phyloP scores from a whole-genome alignment of 2,329 filamentous ascomycete genomes.

The Penicillium freii region DNA sequence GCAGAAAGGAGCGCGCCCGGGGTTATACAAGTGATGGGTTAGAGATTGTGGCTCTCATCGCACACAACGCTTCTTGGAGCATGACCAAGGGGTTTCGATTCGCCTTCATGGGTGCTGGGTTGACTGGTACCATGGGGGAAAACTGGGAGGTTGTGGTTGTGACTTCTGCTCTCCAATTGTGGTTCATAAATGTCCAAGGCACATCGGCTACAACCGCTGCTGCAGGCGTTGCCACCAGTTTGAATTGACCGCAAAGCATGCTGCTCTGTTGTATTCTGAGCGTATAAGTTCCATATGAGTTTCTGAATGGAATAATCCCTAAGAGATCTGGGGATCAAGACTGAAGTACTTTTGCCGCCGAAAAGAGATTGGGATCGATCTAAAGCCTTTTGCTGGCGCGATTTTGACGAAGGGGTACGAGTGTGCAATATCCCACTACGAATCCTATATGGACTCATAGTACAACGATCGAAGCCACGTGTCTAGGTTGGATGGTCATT shows the following conservation, averaged over 20 bases:
- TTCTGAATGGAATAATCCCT: not conserved
- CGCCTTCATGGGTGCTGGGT: constrained; percentile 7
- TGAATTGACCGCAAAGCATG: not conserved
- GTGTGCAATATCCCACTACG: not conserved
- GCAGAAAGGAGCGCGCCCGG: constrained; percentile 7
- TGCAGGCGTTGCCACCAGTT: not conserved
- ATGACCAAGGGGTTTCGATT: constrained; percentile 14
- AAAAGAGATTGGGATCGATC: not conserved
- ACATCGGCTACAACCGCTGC: not conserved
- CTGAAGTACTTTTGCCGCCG: not conserved
- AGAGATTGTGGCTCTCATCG: constrained; percentile 16
- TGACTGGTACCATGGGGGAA: constrained; percentile 11
- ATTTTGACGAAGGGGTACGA: no score
- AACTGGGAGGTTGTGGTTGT: constrained; percentile 13
- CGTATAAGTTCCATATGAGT: no score
- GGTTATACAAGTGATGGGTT: constrained; percentile 13
- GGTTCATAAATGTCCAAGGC: constrained; percentile 6
- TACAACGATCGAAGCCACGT: not conserved
- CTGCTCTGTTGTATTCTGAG: not conserved
- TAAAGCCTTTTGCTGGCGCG: no score
- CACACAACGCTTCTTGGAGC: constrained; percentile 16
- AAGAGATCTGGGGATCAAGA: not conserved
- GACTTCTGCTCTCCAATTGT: constrained; percentile 12
- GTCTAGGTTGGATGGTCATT: not conserved
- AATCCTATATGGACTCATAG: no score